These are phyloP conservation scores for Fraxinus floribunda DNA, from an alignment of 305 asterid genomes.

Conservation along the genomic window DNA sequence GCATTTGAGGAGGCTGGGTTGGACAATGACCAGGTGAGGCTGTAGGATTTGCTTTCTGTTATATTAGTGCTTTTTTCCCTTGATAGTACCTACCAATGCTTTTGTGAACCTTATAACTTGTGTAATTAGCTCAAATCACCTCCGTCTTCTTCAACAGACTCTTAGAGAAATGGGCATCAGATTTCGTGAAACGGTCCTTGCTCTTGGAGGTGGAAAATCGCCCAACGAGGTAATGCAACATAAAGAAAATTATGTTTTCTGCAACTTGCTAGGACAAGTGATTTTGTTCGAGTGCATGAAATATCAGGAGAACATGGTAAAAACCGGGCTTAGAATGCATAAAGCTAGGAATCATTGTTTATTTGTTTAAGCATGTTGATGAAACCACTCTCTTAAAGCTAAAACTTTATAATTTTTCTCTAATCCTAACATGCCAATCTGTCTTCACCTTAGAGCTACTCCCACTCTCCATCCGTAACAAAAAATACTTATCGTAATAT, in stretches of 20 bases:
- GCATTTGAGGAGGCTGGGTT: constrained; percentile 79
- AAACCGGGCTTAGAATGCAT: not conserved
- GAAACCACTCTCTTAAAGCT: not conserved
- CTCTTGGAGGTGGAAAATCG: constrained; percentile 82
- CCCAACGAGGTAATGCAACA: constrained; percentile 54
- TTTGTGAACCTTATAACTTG: not conserved
- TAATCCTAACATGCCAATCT: not conserved
- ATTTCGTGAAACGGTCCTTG: constrained; percentile 77
- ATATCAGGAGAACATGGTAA: not conserved
- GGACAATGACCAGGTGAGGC: constrained; percentile 56
- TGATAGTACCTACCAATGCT: not conserved
- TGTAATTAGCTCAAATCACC: not conserved
- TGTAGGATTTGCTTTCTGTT: constrained; percentile 1
- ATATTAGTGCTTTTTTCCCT: not conserved
- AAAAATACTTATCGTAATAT: not conserved
- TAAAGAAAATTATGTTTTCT: not conserved
- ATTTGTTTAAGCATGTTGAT: not conserved
- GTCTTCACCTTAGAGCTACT: not conserved
- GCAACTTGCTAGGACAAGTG: constrained; percentile 1
- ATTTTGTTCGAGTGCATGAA: not conserved
- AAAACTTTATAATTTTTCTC: not conserved
- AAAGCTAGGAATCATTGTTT: not conserved
- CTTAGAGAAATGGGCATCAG: constrained; percentile 59
- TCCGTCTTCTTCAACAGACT: constrained; percentile 37
- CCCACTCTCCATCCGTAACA: not conserved